Percentiles rank a stretch among this genome's conserved stretches.
These are phyloP conservation scores for Acidiella bohemica DNA, from an alignment of 495 filamentous ascomycete genomes.

Conservation along the genomic window DNA sequence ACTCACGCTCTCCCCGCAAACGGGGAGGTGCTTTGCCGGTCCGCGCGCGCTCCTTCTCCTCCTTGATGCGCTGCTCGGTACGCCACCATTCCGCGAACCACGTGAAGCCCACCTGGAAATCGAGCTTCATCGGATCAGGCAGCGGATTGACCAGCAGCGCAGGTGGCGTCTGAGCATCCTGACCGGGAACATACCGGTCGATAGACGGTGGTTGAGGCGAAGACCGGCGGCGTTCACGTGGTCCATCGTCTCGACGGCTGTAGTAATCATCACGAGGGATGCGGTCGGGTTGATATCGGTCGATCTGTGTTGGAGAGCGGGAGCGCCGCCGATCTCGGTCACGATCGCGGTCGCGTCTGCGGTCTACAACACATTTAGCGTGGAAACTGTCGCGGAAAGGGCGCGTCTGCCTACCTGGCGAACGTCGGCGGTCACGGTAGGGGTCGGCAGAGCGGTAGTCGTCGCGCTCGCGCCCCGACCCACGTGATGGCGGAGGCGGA, in stretches of 20 bases:
- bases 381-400: not conserved
- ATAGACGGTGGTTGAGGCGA: constrained; percentile 59
- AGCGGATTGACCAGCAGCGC: constrained; percentile 54
- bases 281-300: constrained; percentile 34
- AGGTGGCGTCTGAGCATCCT: constrained; percentile 45
- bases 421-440: constrained; percentile 14
- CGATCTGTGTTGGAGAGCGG: constrained; percentile 35
- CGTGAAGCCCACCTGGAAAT: constrained; percentile 91
- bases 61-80: constrained; percentile 67
- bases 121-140: constrained; percentile 66
- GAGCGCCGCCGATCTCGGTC: constrained; percentile 33
- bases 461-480: constrained; percentile 11
- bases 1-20: constrained; percentile 61
- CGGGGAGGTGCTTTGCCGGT: constrained; percentile 54
- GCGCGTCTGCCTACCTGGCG: constrained; percentile 5
- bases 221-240: constrained; percentile 44
- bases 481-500: constrained; percentile 7
- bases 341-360: constrained; percentile 40
- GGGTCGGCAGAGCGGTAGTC: constrained; percentile 16
- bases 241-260: constrained; percentile 44
- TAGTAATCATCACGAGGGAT: constrained; percentile 52
- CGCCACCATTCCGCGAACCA: constrained; percentile 98
- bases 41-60: constrained; percentile 67
- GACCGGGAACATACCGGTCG: constrained; percentile 90
- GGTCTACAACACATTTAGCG: constrained; percentile 50